Evolutionary conservation across 140 eudicot genomes (phyloP).

Genomic region (Ambrosia hybrid): DNA sequence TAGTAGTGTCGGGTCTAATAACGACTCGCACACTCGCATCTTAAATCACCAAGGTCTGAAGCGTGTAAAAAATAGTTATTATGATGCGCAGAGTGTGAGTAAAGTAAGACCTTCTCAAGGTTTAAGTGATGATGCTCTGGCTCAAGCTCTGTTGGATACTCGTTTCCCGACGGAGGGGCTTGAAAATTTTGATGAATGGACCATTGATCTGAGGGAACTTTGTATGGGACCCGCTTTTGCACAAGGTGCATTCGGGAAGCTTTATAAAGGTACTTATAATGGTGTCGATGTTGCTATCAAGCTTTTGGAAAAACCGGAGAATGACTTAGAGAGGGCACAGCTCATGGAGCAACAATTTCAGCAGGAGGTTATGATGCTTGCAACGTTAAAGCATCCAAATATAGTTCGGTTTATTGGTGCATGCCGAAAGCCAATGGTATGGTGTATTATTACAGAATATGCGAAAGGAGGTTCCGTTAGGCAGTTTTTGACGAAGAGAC

Average conservation of each 20-base stretch:
- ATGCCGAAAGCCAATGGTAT: slow-evolving; percentile 84
- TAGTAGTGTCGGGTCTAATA: slow-evolving; percentile 77
- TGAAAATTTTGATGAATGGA: slow-evolving; percentile 68
- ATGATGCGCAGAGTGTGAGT: slow-evolving; percentile 39
- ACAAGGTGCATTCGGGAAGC: slow-evolving; percentile 85
- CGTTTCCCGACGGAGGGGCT: slow-evolving; percentile 62
- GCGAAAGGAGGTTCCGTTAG: slow-evolving; percentile 89
- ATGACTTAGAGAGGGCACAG: slow-evolving; percentile 59
- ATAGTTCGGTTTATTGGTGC: slow-evolving; percentile 81
- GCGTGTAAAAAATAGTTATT: slow-evolving; percentile 44
- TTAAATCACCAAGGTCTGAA: slow-evolving; percentile 59
- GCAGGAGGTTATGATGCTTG: slow-evolving; percentile 87
- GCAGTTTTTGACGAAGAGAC: slow-evolving; percentile 68
- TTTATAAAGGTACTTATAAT: slow-evolving; percentile 72
- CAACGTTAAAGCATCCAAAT: slow-evolving; percentile 70
- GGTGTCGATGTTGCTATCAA: slow-evolving; percentile 84
- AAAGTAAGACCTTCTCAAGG: slow-evolving; percentile 46
- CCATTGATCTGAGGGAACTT: slow-evolving; percentile 64
- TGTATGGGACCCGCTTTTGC: slow-evolving; percentile 80
- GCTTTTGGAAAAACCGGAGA: slow-evolving; percentile 79
- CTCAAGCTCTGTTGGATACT: slow-evolving; percentile 63
- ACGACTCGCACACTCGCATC: slow-evolving; percentile 61
- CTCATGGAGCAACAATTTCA: slow-evolving; percentile 74
- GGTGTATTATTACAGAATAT: slow-evolving; percentile 91
- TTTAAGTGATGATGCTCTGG: slow-evolving; percentile 65